A percentile compares a stretch with the other conserved stretches of the same genome.
These are phyloP conservation scores for Pichia eremophila DNA, from an alignment of 805 yeast genomes.

Conservation along the genomic window DNA sequence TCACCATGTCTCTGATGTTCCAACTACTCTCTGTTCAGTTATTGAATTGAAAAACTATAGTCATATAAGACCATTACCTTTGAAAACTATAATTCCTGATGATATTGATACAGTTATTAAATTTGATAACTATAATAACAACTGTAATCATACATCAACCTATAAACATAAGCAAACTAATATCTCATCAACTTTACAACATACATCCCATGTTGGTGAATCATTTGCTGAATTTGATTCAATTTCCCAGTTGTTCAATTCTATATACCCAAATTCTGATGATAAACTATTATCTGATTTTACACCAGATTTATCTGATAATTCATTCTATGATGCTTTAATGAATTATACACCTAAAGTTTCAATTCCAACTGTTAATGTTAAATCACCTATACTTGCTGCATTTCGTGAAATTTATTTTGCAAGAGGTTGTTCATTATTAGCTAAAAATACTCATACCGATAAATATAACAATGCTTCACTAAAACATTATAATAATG, in stretches of 20 bases:
- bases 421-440: conserved; percentile 31
- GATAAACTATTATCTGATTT: neutral
- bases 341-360: conserved; percentile 25
- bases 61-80: conserved; percentile 11
- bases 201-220: neutral
- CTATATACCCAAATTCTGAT: conserved; percentile 11
- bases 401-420: conserved; percentile 27
- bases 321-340: conserved; percentile 7
- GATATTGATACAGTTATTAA: conserved; percentile 10
- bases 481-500: conserved; percentile 18
- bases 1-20: conserved; percentile 17
- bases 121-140: neutral
- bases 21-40: conserved; percentile 20
- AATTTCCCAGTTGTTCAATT: conserved; percentile 20
- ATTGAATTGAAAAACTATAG: conserved; percentile 18
- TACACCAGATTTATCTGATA: neutral
- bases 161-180: too few relatives aligned
- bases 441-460: conserved; percentile 22
- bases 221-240: conserved; percentile 6
- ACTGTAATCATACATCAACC: too few relatives aligned
- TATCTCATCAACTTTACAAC: too few relatives aligned
- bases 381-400: conserved; percentile 7
- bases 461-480: conserved; percentile 15
- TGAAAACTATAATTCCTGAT: conserved; percentile 3
- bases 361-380: conserved; percentile 15